A percentile compares a stretch with the other conserved stretches of the same genome.
Conservation (phyloP, 148 eudicot genomes). For the Vaccinium corymbosum region DNA sequence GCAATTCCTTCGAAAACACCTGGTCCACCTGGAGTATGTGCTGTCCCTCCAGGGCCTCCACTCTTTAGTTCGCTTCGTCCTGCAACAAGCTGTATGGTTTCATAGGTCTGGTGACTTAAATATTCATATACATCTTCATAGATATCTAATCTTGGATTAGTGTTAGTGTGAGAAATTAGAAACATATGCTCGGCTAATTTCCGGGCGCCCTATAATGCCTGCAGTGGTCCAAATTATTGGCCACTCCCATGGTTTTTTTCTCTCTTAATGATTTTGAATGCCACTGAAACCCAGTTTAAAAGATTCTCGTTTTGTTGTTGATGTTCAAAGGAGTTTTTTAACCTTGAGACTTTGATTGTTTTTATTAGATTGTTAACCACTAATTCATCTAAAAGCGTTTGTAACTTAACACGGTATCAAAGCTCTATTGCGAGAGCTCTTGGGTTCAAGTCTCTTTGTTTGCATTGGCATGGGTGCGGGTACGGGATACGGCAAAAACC, state of each 20-base stretch:
- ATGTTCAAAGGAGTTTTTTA: not conserved
- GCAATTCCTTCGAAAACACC: not conserved
- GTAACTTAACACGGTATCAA: no score
- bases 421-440: no score
- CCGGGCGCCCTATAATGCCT: not conserved
- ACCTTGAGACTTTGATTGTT: not conserved
- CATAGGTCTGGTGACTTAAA: not conserved
- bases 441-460: no score
- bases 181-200: not conserved
- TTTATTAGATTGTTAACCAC: no score
- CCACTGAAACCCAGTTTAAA: not conserved
- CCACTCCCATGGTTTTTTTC: no score
- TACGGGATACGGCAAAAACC: no score
- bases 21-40: not conserved
- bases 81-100: not conserved
- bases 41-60: not conserved
- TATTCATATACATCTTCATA: not conserved
- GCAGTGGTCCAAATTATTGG: no score
- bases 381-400: no score
- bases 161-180: not conserved
- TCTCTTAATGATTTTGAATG: not conserved
- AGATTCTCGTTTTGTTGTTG: not conserved
- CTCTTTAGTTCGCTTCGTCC: conserved; percentile 7
- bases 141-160: not conserved
- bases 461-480: no score